A percentile compares a stretch with the other conserved stretches of the same genome.
Conservation (phyloP, 1,139 yeast species). For the Williopsis jadinii region DNA sequence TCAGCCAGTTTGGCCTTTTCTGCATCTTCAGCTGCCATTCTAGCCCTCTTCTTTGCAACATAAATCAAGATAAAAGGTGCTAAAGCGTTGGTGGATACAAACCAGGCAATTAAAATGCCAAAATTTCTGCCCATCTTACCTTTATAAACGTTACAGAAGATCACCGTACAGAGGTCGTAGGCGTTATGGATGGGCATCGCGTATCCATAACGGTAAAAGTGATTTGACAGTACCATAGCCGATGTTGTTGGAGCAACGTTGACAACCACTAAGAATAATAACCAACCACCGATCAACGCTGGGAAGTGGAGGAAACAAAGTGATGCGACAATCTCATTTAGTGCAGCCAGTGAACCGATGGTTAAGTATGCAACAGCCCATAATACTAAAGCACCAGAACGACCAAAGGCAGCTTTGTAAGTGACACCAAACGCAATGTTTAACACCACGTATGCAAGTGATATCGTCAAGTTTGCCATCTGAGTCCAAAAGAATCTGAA, state of each 20-base stretch:
- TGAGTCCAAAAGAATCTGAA: constrained; percentile 33
- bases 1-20: background rate
- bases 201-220: constrained; percentile 55
- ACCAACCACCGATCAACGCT: constrained; percentile 53
- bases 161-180: constrained; percentile 45
- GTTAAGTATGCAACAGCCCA: constrained; percentile 56
- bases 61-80: constrained; percentile 38
- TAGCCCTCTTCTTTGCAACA: constrained; percentile 11
- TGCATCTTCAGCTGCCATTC: background rate
- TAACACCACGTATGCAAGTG: constrained; percentile 48
- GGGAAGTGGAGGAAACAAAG: constrained; percentile 38
- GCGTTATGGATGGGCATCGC: constrained; percentile 59
- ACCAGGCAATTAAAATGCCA: constrained; percentile 55
- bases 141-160: constrained; percentile 49
- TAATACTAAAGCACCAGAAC: constrained; percentile 52
- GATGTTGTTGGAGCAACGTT: constrained; percentile 56
- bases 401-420: constrained; percentile 45
- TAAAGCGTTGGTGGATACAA: constrained; percentile 35
- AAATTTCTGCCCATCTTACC: constrained; percentile 50
- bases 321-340: constrained; percentile 49
- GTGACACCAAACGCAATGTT: constrained; percentile 54
- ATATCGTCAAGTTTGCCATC: constrained; percentile 42
- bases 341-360: constrained; percentile 53
- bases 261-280: constrained; percentile 48
- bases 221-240: constrained; percentile 45